These are phyloP conservation scores for Lactarius pseudohatsudake DNA, from an alignment of 768 basidiomycete genomes.

Conservation along the genomic window DNA sequence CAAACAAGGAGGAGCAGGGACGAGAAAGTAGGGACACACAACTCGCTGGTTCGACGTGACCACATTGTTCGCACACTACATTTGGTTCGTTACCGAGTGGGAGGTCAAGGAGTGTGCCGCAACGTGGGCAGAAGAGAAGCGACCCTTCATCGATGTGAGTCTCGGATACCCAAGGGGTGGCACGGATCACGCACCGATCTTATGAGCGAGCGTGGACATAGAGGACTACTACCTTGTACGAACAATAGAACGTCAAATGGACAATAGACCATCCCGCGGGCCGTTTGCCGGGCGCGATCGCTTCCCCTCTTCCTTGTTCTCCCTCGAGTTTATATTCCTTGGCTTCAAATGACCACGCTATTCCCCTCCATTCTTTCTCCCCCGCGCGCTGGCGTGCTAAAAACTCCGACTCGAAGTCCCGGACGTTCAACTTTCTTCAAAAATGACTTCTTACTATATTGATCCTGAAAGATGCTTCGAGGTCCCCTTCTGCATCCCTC, in stretches of 20 bases:
- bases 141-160: slow-evolving; percentile 55
- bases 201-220: slow-evolving; percentile 40
- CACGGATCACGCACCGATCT: slow-evolving; percentile 44
- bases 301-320: neutral
- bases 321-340: slow-evolving; percentile 1
- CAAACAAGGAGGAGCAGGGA: neutral
- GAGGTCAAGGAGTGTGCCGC: slow-evolving; percentile 84
- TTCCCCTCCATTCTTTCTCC: slow-evolving; percentile 14
- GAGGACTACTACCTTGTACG: neutral
- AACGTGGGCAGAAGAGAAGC: slow-evolving; percentile 90
- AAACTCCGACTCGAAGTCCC: slow-evolving; percentile 19
- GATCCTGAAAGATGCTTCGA: slow-evolving; percentile 25
- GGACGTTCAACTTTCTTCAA: neutral
- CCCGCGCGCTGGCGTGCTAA: slow-evolving; percentile 22
- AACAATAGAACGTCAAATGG: neutral
- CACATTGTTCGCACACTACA: slow-evolving; percentile 90
- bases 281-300: neutral
- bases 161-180: neutral
- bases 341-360: slow-evolving; percentile 1
- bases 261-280: neutral
- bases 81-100: slow-evolving; percentile 70
- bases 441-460: slow-evolving; percentile 23
- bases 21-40: slow-evolving; percentile 56
- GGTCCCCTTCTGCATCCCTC: slow-evolving; percentile 21
- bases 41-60: slow-evolving; percentile 78